Base-by-base conservation (phyloP, 2,329 filamentous ascomycete genomes). In the Phaeoacremonium minimum region DNA sequence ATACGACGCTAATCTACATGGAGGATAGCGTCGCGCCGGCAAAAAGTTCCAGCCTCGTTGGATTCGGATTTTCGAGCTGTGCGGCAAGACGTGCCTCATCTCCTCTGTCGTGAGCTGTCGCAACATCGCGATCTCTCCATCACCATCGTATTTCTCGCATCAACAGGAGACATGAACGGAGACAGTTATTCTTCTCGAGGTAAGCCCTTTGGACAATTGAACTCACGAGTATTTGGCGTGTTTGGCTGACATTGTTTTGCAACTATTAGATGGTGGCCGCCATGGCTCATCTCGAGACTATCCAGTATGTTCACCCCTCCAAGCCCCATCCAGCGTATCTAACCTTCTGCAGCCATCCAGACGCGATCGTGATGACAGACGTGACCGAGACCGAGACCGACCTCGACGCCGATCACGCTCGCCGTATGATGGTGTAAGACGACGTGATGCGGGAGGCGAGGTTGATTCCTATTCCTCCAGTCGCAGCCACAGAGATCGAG, bases 391-490 rank as follows among this genome's bases (percentile, higher is more conserved):
- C 32, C 57, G 64, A 47, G 57, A 64, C 46, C 61, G 75, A 47
- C 78, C 80, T 37, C 75, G 83, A 53, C 77, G 89, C 64, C 85
- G 91, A 46, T 95, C 90, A 43, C 82, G 91, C 57, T 97, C 91
- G 14, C 90, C 90, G 40, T 82, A 85, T 51, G 81, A 87, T 55
- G 75, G 77, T 53, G 70, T 79, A 47, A 76, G 83, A 40, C 81
- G 87, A 50, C 85, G 85, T 49, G 85, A 93, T 35, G 78, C 76
- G 37, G 83, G 87, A 49, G 75, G 80, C 60, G 75, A 79, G 40
- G 56, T 52, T 30, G 89, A 96, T 63, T 82, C 86, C 38, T 97
- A 97, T 66, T 95, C 90, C 15, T 89, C 87, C 6, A 95, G 89
- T 63, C 85, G 91, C 49, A 90, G 84, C 66, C 94, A 95, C 61